These are phyloP conservation scores for Erythrophleum fordii DNA, from an alignment of 306 rosid genomes.

Conservation along the genomic window DNA sequence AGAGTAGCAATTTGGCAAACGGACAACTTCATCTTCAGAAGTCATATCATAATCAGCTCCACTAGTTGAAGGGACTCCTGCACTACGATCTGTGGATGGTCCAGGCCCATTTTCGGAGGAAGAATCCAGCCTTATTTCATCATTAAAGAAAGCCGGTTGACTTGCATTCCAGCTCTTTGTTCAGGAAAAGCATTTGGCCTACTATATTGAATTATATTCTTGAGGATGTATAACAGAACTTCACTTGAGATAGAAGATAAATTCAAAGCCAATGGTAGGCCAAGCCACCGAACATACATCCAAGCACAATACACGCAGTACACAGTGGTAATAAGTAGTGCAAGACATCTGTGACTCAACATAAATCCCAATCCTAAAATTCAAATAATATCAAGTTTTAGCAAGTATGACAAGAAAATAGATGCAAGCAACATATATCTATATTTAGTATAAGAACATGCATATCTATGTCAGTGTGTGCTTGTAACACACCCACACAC, in stretches of 20 bases:
- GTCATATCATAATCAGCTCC: constrained; percentile 74
- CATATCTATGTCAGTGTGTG: background rate
- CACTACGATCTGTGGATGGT: constrained; percentile 64
- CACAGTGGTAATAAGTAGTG: constrained; percentile 64
- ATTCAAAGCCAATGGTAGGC: constrained; percentile 73
- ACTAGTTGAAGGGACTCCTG: constrained; percentile 84
- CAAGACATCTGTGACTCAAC: constrained; percentile 68
- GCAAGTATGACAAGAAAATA: constrained; percentile 37
- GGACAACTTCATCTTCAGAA: constrained; percentile 91
- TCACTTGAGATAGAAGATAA: constrained; percentile 85
- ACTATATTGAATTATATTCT: constrained; percentile 68
- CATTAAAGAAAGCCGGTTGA: constrained; percentile 65
- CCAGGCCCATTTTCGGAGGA: constrained; percentile 71
- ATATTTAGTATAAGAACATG: background rate
- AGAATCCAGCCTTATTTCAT: constrained; percentile 62
- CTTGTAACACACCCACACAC: background rate
- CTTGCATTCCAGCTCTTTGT: constrained; percentile 73
- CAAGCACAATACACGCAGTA: constrained; percentile 85
- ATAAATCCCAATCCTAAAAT: constrained; percentile 79
- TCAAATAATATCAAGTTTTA: constrained; percentile 38
- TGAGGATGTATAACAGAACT: constrained; percentile 72
- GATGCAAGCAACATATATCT: constrained; percentile 10
- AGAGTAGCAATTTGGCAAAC: constrained; percentile 82
- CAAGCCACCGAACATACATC: constrained; percentile 87
- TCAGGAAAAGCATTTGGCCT: constrained; percentile 59